These are phyloP conservation scores for Eragrostis curvula DNA, from an alignment of 176 grass and related monocot species.

Conservation along the genomic window DNA sequence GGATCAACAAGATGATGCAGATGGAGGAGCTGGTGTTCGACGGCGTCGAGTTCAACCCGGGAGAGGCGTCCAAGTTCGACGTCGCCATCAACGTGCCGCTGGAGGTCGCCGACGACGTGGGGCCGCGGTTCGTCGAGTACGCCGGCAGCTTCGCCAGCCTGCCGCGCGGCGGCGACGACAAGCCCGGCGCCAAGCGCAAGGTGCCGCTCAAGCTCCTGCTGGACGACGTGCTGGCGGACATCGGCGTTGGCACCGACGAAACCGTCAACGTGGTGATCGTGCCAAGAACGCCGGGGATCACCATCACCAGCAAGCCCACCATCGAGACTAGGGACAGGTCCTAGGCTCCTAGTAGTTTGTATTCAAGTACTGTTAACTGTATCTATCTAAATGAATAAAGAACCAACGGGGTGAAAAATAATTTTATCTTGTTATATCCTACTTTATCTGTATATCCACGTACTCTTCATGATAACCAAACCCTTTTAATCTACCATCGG, in stretches of 20 bases:
- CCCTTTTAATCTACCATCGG: no score
- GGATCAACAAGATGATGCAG: not conserved
- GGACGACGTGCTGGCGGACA: not conserved
- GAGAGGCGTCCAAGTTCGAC: not conserved
- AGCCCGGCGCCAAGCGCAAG: not conserved
- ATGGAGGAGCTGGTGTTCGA: not conserved
- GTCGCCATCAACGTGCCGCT: conserved; percentile 17
- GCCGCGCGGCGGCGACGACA: not conserved
- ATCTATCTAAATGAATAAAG: no score
- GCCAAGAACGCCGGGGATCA: not conserved
- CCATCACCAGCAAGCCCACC: not conserved
- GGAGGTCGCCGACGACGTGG: not conserved
- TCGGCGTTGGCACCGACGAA: no score
- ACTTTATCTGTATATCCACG: no score
- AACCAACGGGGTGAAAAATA: no score
- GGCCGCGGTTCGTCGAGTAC: conserved; percentile 12
- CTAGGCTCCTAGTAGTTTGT: no score
- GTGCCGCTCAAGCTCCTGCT: not conserved
- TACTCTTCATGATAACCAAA: no score
- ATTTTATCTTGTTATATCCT: no score
- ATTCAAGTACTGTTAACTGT: no score
- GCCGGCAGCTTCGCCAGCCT: conserved; percentile 17
- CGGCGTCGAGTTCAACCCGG: not conserved
- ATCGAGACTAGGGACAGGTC: not conserved
- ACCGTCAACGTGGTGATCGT: not conserved